A percentile compares a stretch with the other conserved stretches of the same genome.
phyloP scores from a whole-genome alignment of 148 eudicot species.

The Spergularia bocconei region DNA sequence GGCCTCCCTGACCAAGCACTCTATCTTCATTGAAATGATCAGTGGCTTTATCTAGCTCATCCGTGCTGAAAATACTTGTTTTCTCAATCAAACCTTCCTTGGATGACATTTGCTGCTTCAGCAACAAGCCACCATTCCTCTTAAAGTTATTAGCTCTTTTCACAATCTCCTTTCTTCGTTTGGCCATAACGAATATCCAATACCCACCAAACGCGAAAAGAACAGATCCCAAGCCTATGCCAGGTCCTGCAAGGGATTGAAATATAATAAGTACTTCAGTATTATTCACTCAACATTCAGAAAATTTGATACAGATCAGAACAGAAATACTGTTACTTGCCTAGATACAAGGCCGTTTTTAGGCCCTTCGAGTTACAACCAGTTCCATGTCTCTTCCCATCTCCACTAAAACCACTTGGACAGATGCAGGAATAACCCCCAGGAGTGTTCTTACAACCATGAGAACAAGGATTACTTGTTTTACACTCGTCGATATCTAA shows the following conservation, averaged over 20 bases:
- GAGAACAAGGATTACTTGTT: background rate
- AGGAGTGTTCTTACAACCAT: background rate
- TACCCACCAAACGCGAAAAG: background rate
- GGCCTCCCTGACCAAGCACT: background rate
- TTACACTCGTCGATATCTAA: background rate
- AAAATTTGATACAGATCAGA: background rate
- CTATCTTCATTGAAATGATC: background rate
- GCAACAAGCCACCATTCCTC: background rate
- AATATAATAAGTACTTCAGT: background rate
- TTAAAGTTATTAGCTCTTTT: background rate
- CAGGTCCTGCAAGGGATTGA: background rate
- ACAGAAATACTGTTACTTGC: background rate
- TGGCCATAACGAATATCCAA: background rate
- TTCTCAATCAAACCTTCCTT: background rate
- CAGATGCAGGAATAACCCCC: background rate
- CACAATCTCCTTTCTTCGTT: background rate
- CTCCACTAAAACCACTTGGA: background rate
- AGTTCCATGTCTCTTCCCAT: background rate
- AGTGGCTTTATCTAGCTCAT: background rate
- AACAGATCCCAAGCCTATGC: background rate
- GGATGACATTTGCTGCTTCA: background rate
- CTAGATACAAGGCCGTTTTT: background rate
- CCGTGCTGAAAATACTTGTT: background rate
- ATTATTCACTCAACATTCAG: background rate
- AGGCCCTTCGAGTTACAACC: background rate